A percentile compares a stretch with the other conserved stretches of the same genome.
These are phyloP conservation scores for Zelonia costaricensis DNA, from an alignment of 208 protist species.

Conservation along the genomic window DNA sequence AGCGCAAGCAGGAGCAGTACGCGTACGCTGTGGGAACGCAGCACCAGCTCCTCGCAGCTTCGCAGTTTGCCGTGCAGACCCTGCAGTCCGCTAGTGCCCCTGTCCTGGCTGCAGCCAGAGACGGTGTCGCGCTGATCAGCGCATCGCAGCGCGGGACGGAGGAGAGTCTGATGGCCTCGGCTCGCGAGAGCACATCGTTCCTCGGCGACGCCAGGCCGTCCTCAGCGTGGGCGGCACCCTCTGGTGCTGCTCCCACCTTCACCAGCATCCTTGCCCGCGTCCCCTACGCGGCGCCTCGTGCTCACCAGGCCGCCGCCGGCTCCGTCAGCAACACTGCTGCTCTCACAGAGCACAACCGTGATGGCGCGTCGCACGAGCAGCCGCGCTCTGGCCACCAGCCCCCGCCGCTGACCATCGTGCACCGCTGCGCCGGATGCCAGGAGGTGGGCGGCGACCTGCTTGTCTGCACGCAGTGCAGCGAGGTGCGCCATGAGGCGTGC, in stretches of 20 bases:
- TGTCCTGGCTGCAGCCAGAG: not conserved
- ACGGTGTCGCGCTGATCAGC: not conserved
- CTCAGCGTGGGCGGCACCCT: too few species aligned
- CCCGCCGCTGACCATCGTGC: not conserved
- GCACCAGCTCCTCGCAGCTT: slow-evolving; percentile 19
- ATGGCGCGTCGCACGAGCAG: too few species aligned
- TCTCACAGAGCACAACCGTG: too few species aligned
- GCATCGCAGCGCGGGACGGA: not conserved
- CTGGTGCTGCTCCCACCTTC: not conserved
- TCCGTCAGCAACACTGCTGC: too few species aligned
- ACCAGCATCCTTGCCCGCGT: slow-evolving; percentile 14
- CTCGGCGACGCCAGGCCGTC: not conserved
- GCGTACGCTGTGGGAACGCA: slow-evolving; percentile 18
- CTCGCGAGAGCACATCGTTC: slow-evolving; percentile 5
- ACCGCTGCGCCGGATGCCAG: slow-evolving; percentile 28
- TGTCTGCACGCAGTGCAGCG: slow-evolving; percentile 52
- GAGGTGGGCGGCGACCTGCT: slow-evolving; percentile 62
- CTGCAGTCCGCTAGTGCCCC: slow-evolving; percentile 3
- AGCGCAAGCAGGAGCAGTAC: slow-evolving; percentile 32
- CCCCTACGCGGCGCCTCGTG: slow-evolving; percentile 6
- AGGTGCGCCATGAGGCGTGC: slow-evolving; percentile 73
- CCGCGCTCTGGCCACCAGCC: too few species aligned
- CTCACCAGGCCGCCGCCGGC: not conserved
- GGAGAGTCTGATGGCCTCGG: not conserved
- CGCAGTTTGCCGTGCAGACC: not conserved